Evolutionary conservation across 805 yeast genomes (phyloP), one percentile per base, ranked within the genome.

Genomic region (Kuraishia molischiana): DNA sequence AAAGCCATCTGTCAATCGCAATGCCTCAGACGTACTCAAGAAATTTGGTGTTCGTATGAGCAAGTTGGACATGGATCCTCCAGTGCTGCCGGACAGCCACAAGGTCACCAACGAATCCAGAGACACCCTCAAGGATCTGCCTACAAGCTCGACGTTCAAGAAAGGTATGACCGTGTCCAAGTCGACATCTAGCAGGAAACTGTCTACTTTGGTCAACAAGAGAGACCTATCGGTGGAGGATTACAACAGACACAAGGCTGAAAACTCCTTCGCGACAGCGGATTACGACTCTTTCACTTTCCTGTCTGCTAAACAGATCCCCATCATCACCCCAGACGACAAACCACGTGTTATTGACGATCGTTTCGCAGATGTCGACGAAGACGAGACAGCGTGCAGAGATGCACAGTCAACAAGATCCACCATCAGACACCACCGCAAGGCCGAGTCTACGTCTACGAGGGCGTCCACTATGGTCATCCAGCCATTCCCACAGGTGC

Each of bases 291-390:
- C 53, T 2, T 54, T 51, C 38, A 53, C 59, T 38, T 41, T 56
- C 13, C 61, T 55, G 38, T 51, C 59, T 3, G 62, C 60, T 9
- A 45, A 50, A 24, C 54, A 55, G 19, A 44, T 58, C 24, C 57
- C 54, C 17, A 44, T 56, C 10, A 29, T 39, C 29, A 38, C 49
- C 2, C 56, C 60, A 13, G 38, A 43, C 2, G 45, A 48, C 11
- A 24, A 19, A 20, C 17, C 19, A 13, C 19, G n/a, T n/a, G 11
- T 33, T 15, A 21, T 34, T 14, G 38, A 35, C 19, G 41, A 38
- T 18, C 47, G 45, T 30, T 56, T 51, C 48, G 59, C 56, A 1
- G 61, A 57, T 44, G 59, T 57, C 3, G 56, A 53, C 26, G 41
- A 35, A n/a, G 47, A 44, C 24, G 34, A 32, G 2, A 39, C 19